Conservation (phyloP, 441 rosid genomes). For the Bocquillonia castaneifolia region DNA sequence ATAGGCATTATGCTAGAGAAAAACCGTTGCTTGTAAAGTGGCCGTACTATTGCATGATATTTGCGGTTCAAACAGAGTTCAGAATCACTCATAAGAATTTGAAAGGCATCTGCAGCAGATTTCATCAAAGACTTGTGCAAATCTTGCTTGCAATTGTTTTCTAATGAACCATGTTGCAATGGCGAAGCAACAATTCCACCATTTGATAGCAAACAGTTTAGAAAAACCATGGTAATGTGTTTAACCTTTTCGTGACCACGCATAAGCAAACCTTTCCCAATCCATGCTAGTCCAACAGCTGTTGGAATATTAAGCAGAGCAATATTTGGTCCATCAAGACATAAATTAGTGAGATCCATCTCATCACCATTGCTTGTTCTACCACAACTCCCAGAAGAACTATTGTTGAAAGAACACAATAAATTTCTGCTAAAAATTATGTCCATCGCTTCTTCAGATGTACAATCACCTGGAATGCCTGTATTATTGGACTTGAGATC, state of each 20-base stretch:
- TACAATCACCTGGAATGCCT: constrained; percentile 33
- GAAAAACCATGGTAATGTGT: constrained; percentile 49
- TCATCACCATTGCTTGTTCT: constrained; percentile 31
- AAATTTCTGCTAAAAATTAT: constrained; percentile 40
- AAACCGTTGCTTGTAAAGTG: constrained; percentile 88
- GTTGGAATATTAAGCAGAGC: constrained; percentile 46
- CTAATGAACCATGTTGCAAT: constrained; percentile 20
- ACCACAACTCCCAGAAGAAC: constrained; percentile 28
- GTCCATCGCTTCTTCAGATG: constrained; percentile 65
- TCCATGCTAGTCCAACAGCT: constrained; percentile 78
- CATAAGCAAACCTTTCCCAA: constrained; percentile 90
- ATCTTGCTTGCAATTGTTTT: constrained; percentile 28
- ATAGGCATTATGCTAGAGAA: constrained; percentile 65
- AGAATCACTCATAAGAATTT: constrained; percentile 69
- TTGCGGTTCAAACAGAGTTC: constrained; percentile 61
- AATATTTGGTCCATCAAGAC: constrained; percentile 33
- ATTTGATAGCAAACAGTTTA: constrained; percentile 51
- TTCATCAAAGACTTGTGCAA: constrained; percentile 41
- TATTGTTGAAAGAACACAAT: constrained; percentile 19
- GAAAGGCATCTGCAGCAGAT: constrained; percentile 81
- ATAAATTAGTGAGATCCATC: constrained; percentile 30
- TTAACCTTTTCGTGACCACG: constrained; percentile 73
- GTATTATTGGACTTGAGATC: constrained; percentile 31
- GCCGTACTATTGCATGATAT: constrained; percentile 68
- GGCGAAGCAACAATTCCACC: constrained; percentile 25